Evolutionary conservation across 78 protist species (phyloP), one percentile per base, ranked within the genome.

Genomic region (Pelomyxa schiedti): DNA sequence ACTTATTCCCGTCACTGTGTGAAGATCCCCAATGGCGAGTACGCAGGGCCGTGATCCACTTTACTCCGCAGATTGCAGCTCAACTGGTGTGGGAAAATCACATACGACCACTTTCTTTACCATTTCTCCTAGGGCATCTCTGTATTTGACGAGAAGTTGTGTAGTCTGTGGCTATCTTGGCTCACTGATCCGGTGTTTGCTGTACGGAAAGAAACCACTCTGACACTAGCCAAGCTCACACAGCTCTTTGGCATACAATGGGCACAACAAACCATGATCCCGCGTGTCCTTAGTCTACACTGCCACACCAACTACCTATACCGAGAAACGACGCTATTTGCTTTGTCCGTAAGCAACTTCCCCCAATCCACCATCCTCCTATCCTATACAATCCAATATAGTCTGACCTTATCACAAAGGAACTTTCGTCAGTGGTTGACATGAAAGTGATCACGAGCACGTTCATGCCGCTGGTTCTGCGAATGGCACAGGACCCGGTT

Each of bases 21-120:
- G 90, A 84, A 74, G 99, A 95, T 85, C 68, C 80, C 43, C 93
- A 90, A 74, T 94, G 98, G 96, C 83, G 98, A 29, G 93, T 94
- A 29, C 76, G 98, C 6, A 81, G 88, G 39, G 95, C 95, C 72
- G 83, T 94, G 73, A 84, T 95, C 75, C 91, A 94, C 53, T 80
- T 83, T 68, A 75, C 92, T 22, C 97, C 98, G 4, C 79, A 81
- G 42, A 78, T 95, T 36, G 95, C 93, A 6, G 30, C 52, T 2
- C 92, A 86, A 52, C 70, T 88, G 28, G n/a, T n/a, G n/a, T n/a
- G n/a, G n/a, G n/a, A n/a, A n/a, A n/a, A n/a, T n/a, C n/a, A n/a
- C n/a, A n/a, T n/a, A n/a, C n/a, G n/a, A n/a, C n/a, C n/a, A n/a
- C n/a, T n/a, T n/a, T n/a, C n/a, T n/a, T n/a, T n/a, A n/a, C n/a